Base-by-base conservation (phyloP, 495 filamentous ascomycete genomes). In the Clavariopsis aquatica region DNA sequence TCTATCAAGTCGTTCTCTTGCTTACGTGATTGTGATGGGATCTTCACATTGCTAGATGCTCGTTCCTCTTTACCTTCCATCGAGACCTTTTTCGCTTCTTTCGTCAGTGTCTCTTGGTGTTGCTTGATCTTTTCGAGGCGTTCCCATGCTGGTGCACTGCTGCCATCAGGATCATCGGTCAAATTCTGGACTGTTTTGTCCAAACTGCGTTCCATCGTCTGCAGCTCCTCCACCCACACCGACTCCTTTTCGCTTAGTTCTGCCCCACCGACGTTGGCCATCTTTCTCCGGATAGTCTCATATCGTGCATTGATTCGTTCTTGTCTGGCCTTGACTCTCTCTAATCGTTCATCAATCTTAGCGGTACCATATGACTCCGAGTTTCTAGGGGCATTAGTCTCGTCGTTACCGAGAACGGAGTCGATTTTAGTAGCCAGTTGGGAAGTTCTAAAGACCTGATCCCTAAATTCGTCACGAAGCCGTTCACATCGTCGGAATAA, bases 401-500 rank as follows among this genome's bases (percentile, higher is more conserved):
- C 70, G 45, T 70, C 83, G 53, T 86, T 83, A 27, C 87, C 87
- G 1, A 83, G 85, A 27, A 91, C 79, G 8, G 75, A 77, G 60
- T 92, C 87, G 53, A 93, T 83, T 38, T 84, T 82, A 43, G 81
- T 76, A 34, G 85, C 86, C 4, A 89, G 81, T 73, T 90, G 84
- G n/a, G 83, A 82, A 4, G 85, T 82, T 65, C 86, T 85, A 62
- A 73, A 79, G 47, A 96, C 80, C 72, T 96, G 92, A 34, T 87
- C 84, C 27, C 77, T 75, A 54, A 96, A 80, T 73, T 96, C 91
- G 1, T 79, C 78, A 69, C 85, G 86, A 43, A 96, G 76, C 15
- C 87, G 78, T 69, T 91, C 84, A 68, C 89, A 93, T 23, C 88
- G 83, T 17, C 86, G 81, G 78, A 96, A 96, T 9, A 96, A 78